A percentile compares a stretch with the other conserved stretches of the same genome.
phyloP scores from a whole-genome alignment of 257 asterid species.

The Scutellaria barbata region DNA sequence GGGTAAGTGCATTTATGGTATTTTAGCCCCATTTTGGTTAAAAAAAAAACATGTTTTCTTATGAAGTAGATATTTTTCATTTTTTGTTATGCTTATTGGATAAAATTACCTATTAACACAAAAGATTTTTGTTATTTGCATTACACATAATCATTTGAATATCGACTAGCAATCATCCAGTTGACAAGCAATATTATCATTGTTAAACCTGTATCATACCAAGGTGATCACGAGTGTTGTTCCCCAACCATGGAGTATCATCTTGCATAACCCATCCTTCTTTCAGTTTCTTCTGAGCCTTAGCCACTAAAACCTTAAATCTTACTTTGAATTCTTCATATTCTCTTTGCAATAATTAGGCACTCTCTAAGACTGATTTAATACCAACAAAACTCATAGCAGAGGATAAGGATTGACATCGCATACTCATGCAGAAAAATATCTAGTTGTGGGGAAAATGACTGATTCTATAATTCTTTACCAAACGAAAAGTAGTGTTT shows the following conservation, averaged over 20 bases:
- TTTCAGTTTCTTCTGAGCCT: conserved; percentile 40
- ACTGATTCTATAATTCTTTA: no score
- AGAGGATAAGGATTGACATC: conserved; percentile 6
- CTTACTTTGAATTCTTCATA: conserved; percentile 41
- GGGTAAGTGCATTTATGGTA: no score
- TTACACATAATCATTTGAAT: neutral
- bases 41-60: no score
- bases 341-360: conserved; percentile 30
- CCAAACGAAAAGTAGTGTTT: no score
- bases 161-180: neutral
- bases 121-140: conserved; percentile 22
- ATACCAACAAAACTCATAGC: conserved; percentile 8
- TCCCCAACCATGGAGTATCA: conserved; percentile 89
- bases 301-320: conserved; percentile 33
- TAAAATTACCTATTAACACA: no score
- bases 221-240: conserved; percentile 80
- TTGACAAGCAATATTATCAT: conserved; percentile 14
- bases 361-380: neutral
- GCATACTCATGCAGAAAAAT: conserved; percentile 72
- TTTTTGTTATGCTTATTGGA: no score
- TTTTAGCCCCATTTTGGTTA: no score
- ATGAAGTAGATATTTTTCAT: no score
- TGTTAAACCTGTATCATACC: conserved; percentile 79
- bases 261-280: conserved; percentile 68
- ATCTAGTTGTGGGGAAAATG: no score